These are phyloP conservation scores for Gonapodya sp. DNA, from an alignment of 192 early-diverging fungal genomes.

Conservation along the genomic window DNA sequence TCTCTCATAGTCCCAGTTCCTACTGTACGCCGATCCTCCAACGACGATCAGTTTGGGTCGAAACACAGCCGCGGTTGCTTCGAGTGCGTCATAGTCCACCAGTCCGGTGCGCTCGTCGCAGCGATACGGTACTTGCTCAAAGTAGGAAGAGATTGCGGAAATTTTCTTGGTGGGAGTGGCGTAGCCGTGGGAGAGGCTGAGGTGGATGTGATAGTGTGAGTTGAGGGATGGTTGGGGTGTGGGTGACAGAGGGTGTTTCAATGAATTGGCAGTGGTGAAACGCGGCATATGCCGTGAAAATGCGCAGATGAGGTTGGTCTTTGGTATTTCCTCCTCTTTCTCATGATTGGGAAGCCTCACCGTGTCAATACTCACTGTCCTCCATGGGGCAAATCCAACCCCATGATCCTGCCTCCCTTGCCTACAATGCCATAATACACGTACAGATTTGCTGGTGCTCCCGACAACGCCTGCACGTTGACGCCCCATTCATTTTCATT, in stretches of 20 bases:
- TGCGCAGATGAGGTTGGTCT: too few relatives aligned
- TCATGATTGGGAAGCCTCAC: too few relatives aligned
- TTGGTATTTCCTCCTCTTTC: too few relatives aligned
- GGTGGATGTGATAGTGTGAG: background rate
- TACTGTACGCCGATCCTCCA: conserved; percentile 88
- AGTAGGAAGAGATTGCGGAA: conserved; percentile 87
- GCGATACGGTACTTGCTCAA: conserved; percentile 93
- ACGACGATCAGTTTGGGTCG: conserved; percentile 95
- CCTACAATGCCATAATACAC: conserved; percentile 91
- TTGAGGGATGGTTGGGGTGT: background rate
- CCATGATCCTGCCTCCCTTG: conserved; percentile 97
- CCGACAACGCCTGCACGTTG: conserved; percentile 93
- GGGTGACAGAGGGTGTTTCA: background rate
- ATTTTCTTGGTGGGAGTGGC: conserved; percentile 96
- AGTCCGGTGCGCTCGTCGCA: conserved; percentile 78
- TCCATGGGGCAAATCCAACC: conserved; percentile 93
- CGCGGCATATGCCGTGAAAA: too few relatives aligned
- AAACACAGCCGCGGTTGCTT: conserved; percentile 68
- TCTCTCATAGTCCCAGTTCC: conserved; percentile 86
- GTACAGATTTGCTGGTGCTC: conserved; percentile 94
- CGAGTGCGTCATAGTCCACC: conserved; percentile 88
- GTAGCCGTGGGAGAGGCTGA: conserved; percentile 91
- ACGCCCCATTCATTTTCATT: conserved; percentile 86
- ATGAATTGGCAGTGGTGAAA: too few relatives aligned
- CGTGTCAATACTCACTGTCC: conserved; percentile 66